Base-by-base conservation (phyloP, 2,329 filamentous ascomycete genomes). In the Penicillium sumatraense region DNA sequence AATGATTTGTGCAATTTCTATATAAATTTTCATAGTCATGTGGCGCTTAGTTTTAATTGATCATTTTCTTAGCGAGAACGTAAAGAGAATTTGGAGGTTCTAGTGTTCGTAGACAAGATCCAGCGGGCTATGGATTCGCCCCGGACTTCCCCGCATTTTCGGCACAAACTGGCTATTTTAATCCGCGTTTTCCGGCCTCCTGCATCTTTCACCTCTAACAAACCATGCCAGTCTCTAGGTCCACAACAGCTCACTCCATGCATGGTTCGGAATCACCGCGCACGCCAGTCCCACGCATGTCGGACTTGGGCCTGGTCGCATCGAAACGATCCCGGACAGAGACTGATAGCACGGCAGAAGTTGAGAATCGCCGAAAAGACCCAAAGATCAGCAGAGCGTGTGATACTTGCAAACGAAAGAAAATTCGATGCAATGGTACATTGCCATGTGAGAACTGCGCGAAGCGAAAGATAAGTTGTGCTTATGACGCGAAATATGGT, bases 371-470 rank as follows among this genome's bases (percentile, higher is more conserved):
- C 14, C 53, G 60, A 16, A 61, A 59, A 56, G 60, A 61, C 16
- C 58, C 60, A 3, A 63, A 63, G n/a, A 51, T 60, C 36, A 63
- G 54, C 18, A 40, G 61, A 18, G 61, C 61, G 3, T 61, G 61
- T 46, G 61, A 63, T 36, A 51, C 7, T 10, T 63, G 61, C 42
- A 63, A 61, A 20, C 40, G 70, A 36, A 83, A 82, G 69, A 83
- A 83, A 67, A 82, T 83, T 64, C 82, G 41, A 29, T 45, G 41
- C 24, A 29, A 45, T 27, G 41, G 41, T 57, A 82, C 80, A 65
- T 76, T 81, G 65, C 80, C 81, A 3, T 83, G 80, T 62, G 40
- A 55, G 6, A 58, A 53, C 35, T 64, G 62, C 41, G 47, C 50
- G 16, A 55, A 50, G 31, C 58, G 58, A 20, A 49, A 41, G 27